Evolutionary conservation across 129 eudicot genomes (phyloP), one percentile per base, ranked within the genome.

Genomic region (Flaveria sonorensis): DNA sequence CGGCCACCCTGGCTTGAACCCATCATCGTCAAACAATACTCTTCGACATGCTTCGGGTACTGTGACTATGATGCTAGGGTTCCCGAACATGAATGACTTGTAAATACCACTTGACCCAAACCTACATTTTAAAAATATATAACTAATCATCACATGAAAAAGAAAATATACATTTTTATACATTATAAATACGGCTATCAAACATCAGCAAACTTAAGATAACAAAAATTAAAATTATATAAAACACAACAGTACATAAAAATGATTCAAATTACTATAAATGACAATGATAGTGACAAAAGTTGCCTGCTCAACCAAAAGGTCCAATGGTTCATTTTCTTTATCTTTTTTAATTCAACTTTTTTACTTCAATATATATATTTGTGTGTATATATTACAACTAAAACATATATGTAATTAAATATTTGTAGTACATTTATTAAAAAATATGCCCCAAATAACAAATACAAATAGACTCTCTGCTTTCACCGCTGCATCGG

Each of bases 1-100:
- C 24, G 99, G 99, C 99, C 99, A 94, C 20, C 99, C 99, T 0
- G 99, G 99, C 84, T 83, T 83, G 87, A 94, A 94, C 19, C 90
- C 73, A 3, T 89, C 99, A 10, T 94, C 99, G 20, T 94, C 97
- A 3, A 72, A 81, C 70, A 94, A 11, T 7, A 87, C 89, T 82
- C 67, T 87, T 61, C 87, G 85, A 71, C 97, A 87, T 42, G 79
- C 80, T 70, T 91, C 98, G 1, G 99, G 87, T 18, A 83, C 66
- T 0, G 94, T 87, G 24, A 89, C 92, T 10, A 94, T 91, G 51
- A 94, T 74, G 68, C 96, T 89, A 1, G 96, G 96, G 19, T 47
- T 87, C 19, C 97, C 97, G 62, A 94, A 94, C 97, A 94, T 94
- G 81, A 82, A 81, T 7, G 84, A 81, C 73, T 89, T 94, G 87